phyloP scores from a whole-genome alignment of 306 rosid genomes.

The Quercus bicolor region DNA sequence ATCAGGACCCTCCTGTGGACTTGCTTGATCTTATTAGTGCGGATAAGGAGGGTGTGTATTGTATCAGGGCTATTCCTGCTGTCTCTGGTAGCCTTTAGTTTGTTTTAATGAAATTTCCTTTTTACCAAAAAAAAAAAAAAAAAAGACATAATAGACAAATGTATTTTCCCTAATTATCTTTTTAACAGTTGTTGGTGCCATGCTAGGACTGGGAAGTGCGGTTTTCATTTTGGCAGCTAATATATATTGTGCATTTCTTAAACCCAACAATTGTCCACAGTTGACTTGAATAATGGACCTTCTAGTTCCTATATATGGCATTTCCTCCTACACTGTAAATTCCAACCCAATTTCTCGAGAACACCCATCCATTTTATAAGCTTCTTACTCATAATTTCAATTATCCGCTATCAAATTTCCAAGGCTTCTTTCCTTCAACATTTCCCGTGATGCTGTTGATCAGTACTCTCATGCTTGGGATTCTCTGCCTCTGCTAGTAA shows the following conservation, averaged over 20 bases:
- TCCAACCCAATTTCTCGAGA: not conserved
- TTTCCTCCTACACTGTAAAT: not conserved
- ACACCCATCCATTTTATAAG: too few relatives aligned
- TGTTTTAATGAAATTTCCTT: too few relatives aligned
- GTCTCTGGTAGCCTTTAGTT: too few relatives aligned
- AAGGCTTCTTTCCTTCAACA: slow-evolving; percentile 22
- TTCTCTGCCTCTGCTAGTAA: slow-evolving; percentile 31
- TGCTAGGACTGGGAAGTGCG: too few relatives aligned
- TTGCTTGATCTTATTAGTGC: too few relatives aligned
- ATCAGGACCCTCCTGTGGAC: too few relatives aligned
- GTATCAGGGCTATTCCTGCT: too few relatives aligned
- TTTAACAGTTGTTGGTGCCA: too few relatives aligned
- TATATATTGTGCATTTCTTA: not conserved
- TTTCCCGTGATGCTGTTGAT: not conserved
- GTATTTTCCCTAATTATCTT: too few relatives aligned
- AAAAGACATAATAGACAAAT: too few relatives aligned
- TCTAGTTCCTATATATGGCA: not conserved
- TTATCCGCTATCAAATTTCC: not conserved
- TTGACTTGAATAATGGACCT: not conserved
- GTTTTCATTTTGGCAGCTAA: not conserved
- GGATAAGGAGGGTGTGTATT: too few relatives aligned
- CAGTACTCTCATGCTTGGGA: slow-evolving; percentile 8
- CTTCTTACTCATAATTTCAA: not conserved
- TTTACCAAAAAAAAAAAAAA: too few relatives aligned
- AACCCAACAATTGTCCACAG: not conserved